Percentiles rank a stretch among this genome's conserved stretches.
phyloP scores from a whole-genome alignment of 31 red algal species.

The Bonnemaisonia californica region DNA sequence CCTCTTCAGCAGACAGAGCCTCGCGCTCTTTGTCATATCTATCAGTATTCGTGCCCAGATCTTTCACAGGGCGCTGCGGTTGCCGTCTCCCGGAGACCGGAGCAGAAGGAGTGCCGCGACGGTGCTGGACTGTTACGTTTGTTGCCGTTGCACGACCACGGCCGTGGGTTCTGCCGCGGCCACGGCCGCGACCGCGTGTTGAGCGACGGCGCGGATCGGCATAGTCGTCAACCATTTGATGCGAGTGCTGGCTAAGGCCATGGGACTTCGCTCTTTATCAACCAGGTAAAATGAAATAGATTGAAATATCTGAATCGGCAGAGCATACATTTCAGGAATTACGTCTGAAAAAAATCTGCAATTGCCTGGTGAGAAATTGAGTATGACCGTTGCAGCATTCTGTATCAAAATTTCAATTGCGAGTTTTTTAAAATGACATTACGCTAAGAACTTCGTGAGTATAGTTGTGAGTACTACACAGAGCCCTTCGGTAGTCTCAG shows the following conservation, averaged over 20 bases:
- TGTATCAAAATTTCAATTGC: conserved; percentile 6
- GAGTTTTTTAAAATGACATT: background rate
- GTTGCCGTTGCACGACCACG: background rate
- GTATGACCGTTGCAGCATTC: conserved; percentile 1
- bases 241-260: too few relatives aligned
- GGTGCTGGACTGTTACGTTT: background rate
- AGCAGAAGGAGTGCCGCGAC: too few relatives aligned
- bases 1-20: conserved; percentile 1
- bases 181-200: conserved; percentile 14
- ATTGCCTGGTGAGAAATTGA: background rate
- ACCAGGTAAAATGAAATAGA: too few relatives aligned
- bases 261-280: too few relatives aligned
- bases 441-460: conserved; percentile 3
- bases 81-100: background rate
- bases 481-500: background rate
- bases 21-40: conserved; percentile 18
- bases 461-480: conserved; percentile 2
- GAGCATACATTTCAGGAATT: conserved; percentile 3
- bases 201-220: conserved; percentile 38
- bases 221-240: conserved; percentile 24
- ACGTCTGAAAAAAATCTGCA: conserved; percentile 12
- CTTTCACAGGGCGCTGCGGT: background rate
- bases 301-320: too few relatives aligned
- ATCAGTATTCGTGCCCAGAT: conserved; percentile 52
- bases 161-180: conserved; percentile 23